phyloP scores from a whole-genome alignment of 768 basidiomycete genomes.

The Holtermanniella nyarrowii region DNA sequence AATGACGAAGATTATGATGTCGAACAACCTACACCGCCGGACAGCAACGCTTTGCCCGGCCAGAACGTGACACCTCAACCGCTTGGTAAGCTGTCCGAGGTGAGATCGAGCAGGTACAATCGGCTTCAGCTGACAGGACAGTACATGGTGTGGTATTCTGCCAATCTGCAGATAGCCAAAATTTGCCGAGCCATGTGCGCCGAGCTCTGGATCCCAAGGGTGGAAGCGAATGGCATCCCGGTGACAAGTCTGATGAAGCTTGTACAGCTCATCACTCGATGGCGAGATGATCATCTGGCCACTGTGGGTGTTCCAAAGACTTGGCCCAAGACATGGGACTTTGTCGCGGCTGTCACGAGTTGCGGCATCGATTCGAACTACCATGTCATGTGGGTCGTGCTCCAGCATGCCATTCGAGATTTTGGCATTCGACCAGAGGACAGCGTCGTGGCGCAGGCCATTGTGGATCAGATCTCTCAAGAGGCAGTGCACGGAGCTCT shows the following conservation, averaged over 20 bases:
- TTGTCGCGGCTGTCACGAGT: slow-evolving; percentile 62
- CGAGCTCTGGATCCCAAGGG: slow-evolving; percentile 67
- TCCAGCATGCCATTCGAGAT: slow-evolving; percentile 73
- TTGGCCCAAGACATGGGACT: slow-evolving; percentile 81
- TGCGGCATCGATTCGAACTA: slow-evolving; percentile 39
- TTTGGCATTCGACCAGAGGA: slow-evolving; percentile 67
- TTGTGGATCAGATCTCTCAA: slow-evolving; percentile 35
- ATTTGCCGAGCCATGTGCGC: slow-evolving; percentile 72
- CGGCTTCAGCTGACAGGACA: too few relatives aligned
- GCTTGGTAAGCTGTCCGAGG: neutral
- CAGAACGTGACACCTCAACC: neutral
- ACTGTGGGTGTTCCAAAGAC: slow-evolving; percentile 77
- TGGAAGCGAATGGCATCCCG: slow-evolving; percentile 67
- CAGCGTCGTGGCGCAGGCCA: slow-evolving; percentile 52
- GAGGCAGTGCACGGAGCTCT: slow-evolving; percentile 77
- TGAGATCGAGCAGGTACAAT: too few relatives aligned
- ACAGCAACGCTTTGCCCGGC: slow-evolving; percentile 1
- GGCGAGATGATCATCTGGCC: slow-evolving; percentile 66
- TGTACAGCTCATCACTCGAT: slow-evolving; percentile 52
- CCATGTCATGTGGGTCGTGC: slow-evolving; percentile 75
- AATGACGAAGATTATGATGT: slow-evolving; percentile 17
- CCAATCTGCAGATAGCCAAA: slow-evolving; percentile 71
- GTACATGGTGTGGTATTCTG: slow-evolving; percentile 75
- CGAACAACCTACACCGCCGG: slow-evolving; percentile 8
- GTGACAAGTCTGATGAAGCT: slow-evolving; percentile 54